Base-by-base conservation (phyloP, 441 rosid genomes). In the Isatis lusitanica region DNA sequence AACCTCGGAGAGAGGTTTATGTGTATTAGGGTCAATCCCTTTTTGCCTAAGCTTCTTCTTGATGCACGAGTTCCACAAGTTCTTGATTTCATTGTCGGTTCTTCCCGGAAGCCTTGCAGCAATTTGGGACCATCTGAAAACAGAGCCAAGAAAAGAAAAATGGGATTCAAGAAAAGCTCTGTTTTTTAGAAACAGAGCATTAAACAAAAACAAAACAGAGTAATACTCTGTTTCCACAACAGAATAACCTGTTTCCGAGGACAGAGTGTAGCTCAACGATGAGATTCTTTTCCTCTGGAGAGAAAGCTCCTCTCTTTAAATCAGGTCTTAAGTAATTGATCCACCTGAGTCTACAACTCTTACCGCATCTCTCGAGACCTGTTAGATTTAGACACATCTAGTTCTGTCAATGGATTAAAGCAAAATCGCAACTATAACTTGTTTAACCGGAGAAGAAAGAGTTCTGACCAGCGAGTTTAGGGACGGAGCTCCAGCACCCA, bases 271-370 rank as follows among this genome's bases (percentile, higher is more conserved):
- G 94, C 51, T 88, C 94, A 68, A 92, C 78, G 47, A 90, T 88
- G 63, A 83, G 83, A 48, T 77, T 83, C 83, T 92, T 89, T 82
- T 92, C 97, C 28, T 88, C 85, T n/a, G 79, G 82, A 9, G 97
- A 92, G 64, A 90, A 92, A 78, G 91, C 77, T 74, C 97, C 97
- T 82, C 97, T 82, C 74, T 92, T 92, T 77, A 92, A 86, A 81
- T 92, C 97, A 67, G 97, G 97, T 76, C 97, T 84, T 76, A 92
- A 53, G 86, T 92, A 92, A 79, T 92, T 92, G 68, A 88, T 92
- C 97, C 97, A 92, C 68, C 97, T 83, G 43, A 92, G 79, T 55
- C 97, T 84, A 80, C 97, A 92, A 63, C 97, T 92, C 83, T 92
- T 92, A 2, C 97, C 97, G 48, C 97, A 92, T 73, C 97, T 88